Conservation (phyloP, 768 basidiomycete species). For the Nidularia sp. region DNA sequence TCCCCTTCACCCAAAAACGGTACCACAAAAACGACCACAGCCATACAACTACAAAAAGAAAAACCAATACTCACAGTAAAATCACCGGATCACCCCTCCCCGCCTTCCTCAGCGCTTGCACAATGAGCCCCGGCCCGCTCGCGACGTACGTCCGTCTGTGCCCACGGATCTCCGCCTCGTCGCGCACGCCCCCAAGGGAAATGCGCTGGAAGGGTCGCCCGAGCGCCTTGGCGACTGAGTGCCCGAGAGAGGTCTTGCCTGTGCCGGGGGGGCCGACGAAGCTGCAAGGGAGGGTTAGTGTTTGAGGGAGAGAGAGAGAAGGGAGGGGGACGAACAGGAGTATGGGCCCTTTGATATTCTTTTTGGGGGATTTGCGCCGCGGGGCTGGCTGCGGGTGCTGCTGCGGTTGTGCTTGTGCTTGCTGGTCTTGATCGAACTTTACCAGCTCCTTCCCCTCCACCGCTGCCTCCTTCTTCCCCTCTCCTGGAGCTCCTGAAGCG, state of each 20-base stretch:
- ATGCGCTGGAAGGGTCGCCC: constrained; percentile 88
- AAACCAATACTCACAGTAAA: constrained; percentile 47
- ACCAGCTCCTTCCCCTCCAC: constrained; percentile 21
- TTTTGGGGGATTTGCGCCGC: constrained; percentile 18
- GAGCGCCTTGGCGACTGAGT: constrained; percentile 81
- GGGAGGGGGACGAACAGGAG: constrained; percentile 41
- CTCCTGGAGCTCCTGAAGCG: too few species aligned
- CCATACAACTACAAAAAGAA: background rate
- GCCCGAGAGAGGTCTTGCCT: constrained; percentile 89
- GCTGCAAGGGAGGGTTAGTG: constrained; percentile 24
- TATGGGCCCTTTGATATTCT: constrained; percentile 65
- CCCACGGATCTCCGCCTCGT: constrained; percentile 70
- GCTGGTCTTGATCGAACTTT: constrained; percentile 18
- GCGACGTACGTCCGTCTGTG: constrained; percentile 85
- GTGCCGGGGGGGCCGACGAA: constrained; percentile 91
- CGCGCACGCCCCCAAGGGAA: constrained; percentile 86
- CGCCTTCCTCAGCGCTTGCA: constrained; percentile 83
- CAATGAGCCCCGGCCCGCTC: constrained; percentile 78
- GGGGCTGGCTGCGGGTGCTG: constrained; percentile 6
- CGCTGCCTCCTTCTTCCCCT: constrained; percentile 3
- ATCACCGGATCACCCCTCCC: constrained; percentile 79
- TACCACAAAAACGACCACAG: background rate
- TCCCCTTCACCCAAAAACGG: background rate
- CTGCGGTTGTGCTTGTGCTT: constrained; percentile 10
- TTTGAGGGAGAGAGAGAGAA: background rate